Percentiles rank a stretch among this genome's conserved stretches.
Conservation (phyloP, 192 early-diverging fungal species). For the Linnemannia elongata region DNA sequence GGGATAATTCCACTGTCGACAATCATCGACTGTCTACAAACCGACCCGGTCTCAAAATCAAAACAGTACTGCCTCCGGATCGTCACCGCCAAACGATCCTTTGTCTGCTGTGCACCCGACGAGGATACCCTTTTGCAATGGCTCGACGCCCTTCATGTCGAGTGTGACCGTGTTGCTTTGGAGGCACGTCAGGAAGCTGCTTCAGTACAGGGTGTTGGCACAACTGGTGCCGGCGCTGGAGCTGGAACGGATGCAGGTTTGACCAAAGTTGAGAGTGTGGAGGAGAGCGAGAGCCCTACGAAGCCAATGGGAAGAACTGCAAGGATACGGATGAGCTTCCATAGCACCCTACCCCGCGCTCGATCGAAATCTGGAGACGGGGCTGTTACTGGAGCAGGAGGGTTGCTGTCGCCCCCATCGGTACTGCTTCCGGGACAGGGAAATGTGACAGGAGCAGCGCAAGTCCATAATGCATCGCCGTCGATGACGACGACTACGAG, state of each 20-base stretch:
- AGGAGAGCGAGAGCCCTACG: not conserved
- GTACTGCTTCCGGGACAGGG: not conserved
- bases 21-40: constrained; percentile 69
- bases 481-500: not conserved
- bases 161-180: constrained; percentile 49
- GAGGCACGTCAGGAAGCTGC: constrained; percentile 28
- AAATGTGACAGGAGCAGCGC: too few relatives aligned
- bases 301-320: constrained; percentile 22
- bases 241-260: not conserved
- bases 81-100: constrained; percentile 67
- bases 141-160: constrained; percentile 64
- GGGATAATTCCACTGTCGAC: constrained; percentile 63
- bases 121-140: constrained; percentile 64
- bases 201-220: not conserved
- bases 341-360: constrained; percentile 9
- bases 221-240: not conserved
- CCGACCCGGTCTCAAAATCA: constrained; percentile 64
- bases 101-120: constrained; percentile 63
- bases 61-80: constrained; percentile 69
- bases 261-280: not conserved
- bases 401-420: not conserved
- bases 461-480: not conserved
- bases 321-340: constrained; percentile 21
- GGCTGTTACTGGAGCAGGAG: not conserved
- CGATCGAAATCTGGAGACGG: constrained; percentile 29